A percentile compares a stretch with the other conserved stretches of the same genome.
These are phyloP conservation scores for Stephanocyclus meneghinianus DNA, from an alignment of 352 stramenopile genomes.

Conservation along the genomic window DNA sequence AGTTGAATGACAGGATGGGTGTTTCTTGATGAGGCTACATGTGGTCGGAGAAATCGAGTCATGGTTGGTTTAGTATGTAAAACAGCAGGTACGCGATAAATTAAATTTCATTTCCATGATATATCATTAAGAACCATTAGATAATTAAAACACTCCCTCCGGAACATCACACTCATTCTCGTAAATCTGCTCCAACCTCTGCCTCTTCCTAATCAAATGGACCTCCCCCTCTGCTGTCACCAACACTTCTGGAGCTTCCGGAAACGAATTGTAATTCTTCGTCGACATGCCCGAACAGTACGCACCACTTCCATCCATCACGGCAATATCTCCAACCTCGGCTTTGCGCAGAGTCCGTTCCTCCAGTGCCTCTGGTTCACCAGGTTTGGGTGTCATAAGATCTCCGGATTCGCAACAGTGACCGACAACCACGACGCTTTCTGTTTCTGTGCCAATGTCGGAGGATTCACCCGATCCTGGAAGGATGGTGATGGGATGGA, in stretches of 20 bases:
- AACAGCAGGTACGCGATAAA: neutral
- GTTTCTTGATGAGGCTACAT: neutral
- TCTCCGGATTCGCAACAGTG: constrained; percentile 90
- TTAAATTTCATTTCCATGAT: neutral
- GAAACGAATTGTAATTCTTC: constrained; percentile 91
- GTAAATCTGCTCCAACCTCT: constrained; percentile 83
- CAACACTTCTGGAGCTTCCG: constrained; percentile 86
- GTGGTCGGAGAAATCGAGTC: neutral
- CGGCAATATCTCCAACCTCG: constrained; percentile 84
- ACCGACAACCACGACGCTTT: constrained; percentile 87
- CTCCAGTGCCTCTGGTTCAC: constrained; percentile 82
- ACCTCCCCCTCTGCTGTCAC: constrained; percentile 58
- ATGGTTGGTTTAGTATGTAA: neutral
- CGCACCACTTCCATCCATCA: constrained; percentile 87
- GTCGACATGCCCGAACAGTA: constrained; percentile 88
- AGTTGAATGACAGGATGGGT: neutral
- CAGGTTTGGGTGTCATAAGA: constrained; percentile 85
- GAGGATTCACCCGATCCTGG: constrained; percentile 69
- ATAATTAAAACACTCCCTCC: constrained; percentile 43
- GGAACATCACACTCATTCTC: constrained; percentile 76
- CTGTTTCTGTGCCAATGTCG: constrained; percentile 73
- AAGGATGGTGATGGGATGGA: constrained; percentile 86
- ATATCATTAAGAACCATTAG: neutral
- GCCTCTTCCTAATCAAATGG: constrained; percentile 83
- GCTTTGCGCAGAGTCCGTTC: constrained; percentile 75